Evolutionary conservation across 2,329 filamentous ascomycete species (phyloP), one percentile per base, ranked within the genome.

Genomic region (Coleophoma cylindrospora): DNA sequence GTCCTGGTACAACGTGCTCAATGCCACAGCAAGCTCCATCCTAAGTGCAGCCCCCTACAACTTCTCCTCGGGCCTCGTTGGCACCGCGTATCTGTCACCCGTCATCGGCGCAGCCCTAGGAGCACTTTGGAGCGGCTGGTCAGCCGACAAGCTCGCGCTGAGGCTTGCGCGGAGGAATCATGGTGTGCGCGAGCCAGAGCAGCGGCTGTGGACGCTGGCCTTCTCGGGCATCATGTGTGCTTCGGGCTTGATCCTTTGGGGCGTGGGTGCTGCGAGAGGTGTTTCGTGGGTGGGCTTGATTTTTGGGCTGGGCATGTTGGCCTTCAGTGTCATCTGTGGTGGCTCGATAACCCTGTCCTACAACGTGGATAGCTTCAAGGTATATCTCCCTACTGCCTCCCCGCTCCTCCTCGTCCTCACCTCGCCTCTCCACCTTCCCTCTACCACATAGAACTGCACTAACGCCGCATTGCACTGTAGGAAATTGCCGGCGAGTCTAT

Each of bases 401-500:
- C 27, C 19, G 10, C 3, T 9, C 14, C 36, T 38, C 36, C 7
- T 38, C 7, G 36, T 13, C 11, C 36, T 38, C 27, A 27, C 27
- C 27, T 27, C 9, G 27, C 27, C 27, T 27, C 27, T 19, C 27
- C 27, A 27, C 27, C 27, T 27, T 27, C 7, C 27, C 27, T 27
- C 27, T 6, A 7, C 27, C 9, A 6, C 7, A 10, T 27, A 27
- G 27, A 27, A 27, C 6, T 5, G 6, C 4, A 27, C 27, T 27
- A 27, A 27, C 27, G 27, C 27, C 2, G 27, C 27, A 8, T 27
- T 10, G 6, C 27, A 27, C 7, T 5, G 11, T 65, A 68, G 21
- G 72, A 70, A 12, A 57, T 75, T 8, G 65, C 66, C 17, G 73
- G 71, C 1, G 73, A 76, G 53, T 69, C 71, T 2, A 70, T 75